Base-by-base conservation (phyloP, 805 yeast genomes). In the Teunomyces atbi region DNA sequence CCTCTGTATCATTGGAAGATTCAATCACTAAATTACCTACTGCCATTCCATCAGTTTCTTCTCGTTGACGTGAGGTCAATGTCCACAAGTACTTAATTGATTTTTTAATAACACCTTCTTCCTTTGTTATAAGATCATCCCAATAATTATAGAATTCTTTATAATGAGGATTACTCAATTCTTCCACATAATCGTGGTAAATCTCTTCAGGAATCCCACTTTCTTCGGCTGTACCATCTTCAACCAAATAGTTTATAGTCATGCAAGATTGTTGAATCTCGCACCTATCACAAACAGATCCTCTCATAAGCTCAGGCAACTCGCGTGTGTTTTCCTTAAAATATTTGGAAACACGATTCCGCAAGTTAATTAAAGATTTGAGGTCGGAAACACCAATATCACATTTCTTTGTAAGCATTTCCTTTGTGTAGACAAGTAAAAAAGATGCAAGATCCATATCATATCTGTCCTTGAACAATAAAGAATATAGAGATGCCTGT, bases 401-500 rank as follows among this genome's bases (percentile, higher is more conserved):
- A 48, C 82, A 79, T 41, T 78, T 74, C 27, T 77, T 73, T 20
- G 84, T 77, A 32, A 78, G 73, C 35, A 74, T 73, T 23, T 76
- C 71, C 47, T 82, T 82, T 0, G 96, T 83, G 62, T 91, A 94
- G 6, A 86, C 86, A 23, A 94, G 69, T 28, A 89, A 66, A 41
- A 83, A 86, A 46, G 81, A 79, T 3, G 76, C 71, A 2, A 86
- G 78, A 18, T 85, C 83, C 36, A 86, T 66, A 33, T 81, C 84
- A 61, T 92, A 92, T 20, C 95, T 69, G 51, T 94, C 98, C 40
- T 82, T 81, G 56, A 89, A 76, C 46, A 94, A 66, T 12, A 92
- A 65, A 0, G 96, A 82, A 59, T 94, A 94, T 5, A 94, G 68
- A 0, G 91, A 76, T 0, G 94, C 85, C 62, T 94, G 99, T 0